Evolutionary conservation across 768 basidiomycete species (phyloP), one percentile per base, ranked within the genome.

Genomic region (Tylopilus sp.): DNA sequence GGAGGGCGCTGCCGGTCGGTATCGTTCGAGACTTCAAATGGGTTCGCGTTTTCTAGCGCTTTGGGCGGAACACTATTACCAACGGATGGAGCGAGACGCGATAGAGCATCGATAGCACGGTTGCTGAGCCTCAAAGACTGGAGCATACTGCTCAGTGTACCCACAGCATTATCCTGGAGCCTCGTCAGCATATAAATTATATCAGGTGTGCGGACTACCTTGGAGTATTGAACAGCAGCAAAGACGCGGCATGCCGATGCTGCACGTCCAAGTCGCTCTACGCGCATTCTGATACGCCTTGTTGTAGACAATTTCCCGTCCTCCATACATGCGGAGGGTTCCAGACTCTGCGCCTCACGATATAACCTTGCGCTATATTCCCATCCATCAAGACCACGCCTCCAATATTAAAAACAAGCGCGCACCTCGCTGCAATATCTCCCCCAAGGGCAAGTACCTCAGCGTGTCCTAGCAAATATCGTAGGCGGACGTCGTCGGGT

Each of bases 71-170:
- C 35, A 10, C 56, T 58, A 15, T 63, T 57, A 8, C 55, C 57
- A 15, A 61, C 57, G 2, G 69, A 65, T 17, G 78, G 78, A n/a
- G 68, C 72, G 5, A 91, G 72, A 26, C 88, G 82, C 6, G 79
- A 67, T 0, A 91, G 64, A 0, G 79, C 78, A 20, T 91, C 90
- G 13, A 83, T 69, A 4, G 91, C 90, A 23, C 88, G 81, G 63
- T 88, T 89, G 83, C 86, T 91, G 2, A 94, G 69, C 17, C 91
- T 81, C 44, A 92, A 74, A 0, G 87, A 80, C 56, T 88, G 87
- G 12, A 88, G 70, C 55, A 86, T 71, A 18, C 77, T 77, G 40
- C 78, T 73, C 15, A 91, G 61, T 3, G 83, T 78, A 5, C 74
- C 70, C 0, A 78, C 71, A 0, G 79, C 69, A 42, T 92, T 82